Conservation (phyloP, 768 basidiomycete species). For the Lentinula sp. region DNA sequence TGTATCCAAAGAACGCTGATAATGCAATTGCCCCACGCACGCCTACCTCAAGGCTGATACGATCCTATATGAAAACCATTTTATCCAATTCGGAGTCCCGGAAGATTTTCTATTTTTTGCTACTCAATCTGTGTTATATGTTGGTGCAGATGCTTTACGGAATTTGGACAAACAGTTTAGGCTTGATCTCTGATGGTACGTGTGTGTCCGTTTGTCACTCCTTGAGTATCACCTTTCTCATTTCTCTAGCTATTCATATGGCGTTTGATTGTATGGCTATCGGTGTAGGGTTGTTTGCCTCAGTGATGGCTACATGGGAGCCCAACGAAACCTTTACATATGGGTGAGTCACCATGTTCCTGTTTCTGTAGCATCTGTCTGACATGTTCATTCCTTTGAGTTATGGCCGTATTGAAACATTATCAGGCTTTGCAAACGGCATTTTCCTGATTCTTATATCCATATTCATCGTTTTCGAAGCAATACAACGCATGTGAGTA, state of each 20-base stretch:
- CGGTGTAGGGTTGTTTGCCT: constrained; percentile 90
- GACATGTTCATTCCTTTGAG: constrained; percentile 30
- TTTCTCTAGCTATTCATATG: constrained; percentile 88
- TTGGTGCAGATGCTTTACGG: constrained; percentile 95
- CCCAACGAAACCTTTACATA: constrained; percentile 94
- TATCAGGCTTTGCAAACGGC: constrained; percentile 98
- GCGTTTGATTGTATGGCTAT: constrained; percentile 99
- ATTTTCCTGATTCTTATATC: constrained; percentile 92
- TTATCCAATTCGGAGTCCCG: constrained; percentile 88
- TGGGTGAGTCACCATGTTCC: constrained; percentile 48
- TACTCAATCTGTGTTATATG: constrained; percentile 96
- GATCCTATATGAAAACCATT: constrained; percentile 83
- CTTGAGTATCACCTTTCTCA: background rate
- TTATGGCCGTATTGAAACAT: constrained; percentile 92
- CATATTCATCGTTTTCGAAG: constrained; percentile 97
- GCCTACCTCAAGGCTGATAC: constrained; percentile 46
- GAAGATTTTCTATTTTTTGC: constrained; percentile 94
- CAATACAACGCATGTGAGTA: constrained; percentile 84
- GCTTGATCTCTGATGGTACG: constrained; percentile 93
- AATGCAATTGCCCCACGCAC: constrained; percentile 39
- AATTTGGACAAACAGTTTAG: constrained; percentile 95
- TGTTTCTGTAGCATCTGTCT: background rate
- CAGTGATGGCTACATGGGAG: constrained; percentile 97
- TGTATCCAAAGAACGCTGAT: constrained; percentile 43
- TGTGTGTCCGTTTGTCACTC: constrained; percentile 5